A percentile compares a stretch with the other conserved stretches of the same genome.
phyloP scores from a whole-genome alignment of 495 filamentous ascomycete species.

The Amniculicola lignicola region DNA sequence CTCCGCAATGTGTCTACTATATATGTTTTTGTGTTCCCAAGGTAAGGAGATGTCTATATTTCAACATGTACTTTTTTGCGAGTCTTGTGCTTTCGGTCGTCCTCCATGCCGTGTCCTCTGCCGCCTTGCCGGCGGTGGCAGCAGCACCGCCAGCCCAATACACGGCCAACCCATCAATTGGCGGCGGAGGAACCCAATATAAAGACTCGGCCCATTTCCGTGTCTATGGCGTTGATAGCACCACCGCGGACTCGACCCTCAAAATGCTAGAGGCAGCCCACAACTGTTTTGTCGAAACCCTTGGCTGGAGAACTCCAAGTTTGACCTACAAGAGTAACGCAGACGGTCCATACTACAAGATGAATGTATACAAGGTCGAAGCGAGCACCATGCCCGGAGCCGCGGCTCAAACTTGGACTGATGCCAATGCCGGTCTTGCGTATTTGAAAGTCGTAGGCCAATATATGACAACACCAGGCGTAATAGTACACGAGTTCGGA shows the following conservation, averaged over 20 bases:
- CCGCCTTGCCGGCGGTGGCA: background rate
- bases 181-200: conserved; percentile 40
- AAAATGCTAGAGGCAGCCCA: conserved; percentile 46
- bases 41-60: too few species aligned
- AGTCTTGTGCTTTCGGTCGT: background rate
- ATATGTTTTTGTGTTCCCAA: too few species aligned
- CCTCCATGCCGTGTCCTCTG: background rate
- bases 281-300: conserved; percentile 44
- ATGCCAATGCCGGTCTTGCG: conserved; percentile 41
- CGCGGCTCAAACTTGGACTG: conserved; percentile 42
- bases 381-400: conserved; percentile 39
- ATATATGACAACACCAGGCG: conserved; percentile 43
- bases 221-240: conserved; percentile 38
- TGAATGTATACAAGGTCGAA: conserved; percentile 45
- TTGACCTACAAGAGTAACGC: conserved; percentile 42
- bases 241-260: conserved; percentile 36
- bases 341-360: conserved; percentile 46
- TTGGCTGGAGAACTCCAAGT: conserved; percentile 46
- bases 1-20: too few species aligned
- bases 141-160: conserved; percentile 27
- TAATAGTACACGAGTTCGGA: conserved; percentile 48
- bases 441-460: conserved; percentile 45
- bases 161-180: conserved; percentile 43
- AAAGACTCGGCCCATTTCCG: conserved; percentile 50
- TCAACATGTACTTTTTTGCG: too few species aligned